Base-by-base conservation (phyloP, 352 stramenopile species). In the Pythium monospermum region DNA sequence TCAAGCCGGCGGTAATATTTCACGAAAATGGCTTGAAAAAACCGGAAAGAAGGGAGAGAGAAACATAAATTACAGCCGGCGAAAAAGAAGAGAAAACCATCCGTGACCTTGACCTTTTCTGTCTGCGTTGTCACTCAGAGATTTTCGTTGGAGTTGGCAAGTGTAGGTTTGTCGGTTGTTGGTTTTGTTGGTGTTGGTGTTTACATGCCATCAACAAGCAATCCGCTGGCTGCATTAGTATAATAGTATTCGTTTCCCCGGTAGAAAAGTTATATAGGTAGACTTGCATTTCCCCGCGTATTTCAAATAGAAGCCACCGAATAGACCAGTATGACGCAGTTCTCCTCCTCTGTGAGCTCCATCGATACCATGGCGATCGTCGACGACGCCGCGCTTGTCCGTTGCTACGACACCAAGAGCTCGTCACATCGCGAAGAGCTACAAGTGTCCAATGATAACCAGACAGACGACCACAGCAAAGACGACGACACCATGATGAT, bases 401-500 rank as follows among this genome's bases (percentile, higher is more conserved):
- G n/a, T n/a, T n/a, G 15, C 35, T 28, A 38, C 18, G 43, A 61
- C 38, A 36, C 45, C 53, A 61, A 61, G 53, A 36, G 43, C 43
- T 30, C 18, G 22, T 13, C 25, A 3, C 28, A 38, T 26, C 15
- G 13, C 28, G 44, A 48, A 21, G 26, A 43, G 36, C 15, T 15
- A 8, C 40, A 15, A 26, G 15, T 32, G 21, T 16, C 37, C 8
- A 40, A 59, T 22, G 53, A 49, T 22, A 43, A 49, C 52, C 35
- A 53, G 36, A 16, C 13, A n/a, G 39, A 56, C n/a, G 30, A 57
- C 26, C 15, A 47, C 18, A 69, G 44, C 23, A 57, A 74, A 35
- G 51, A 64, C 36, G 62, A 67, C 39, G 53, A 43, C 26, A 28
- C 45, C 23, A 52, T 28, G 5, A 25, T 21, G 13, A 50, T 18